Conservation (phyloP, 495 filamentous ascomycete species). For the Copromyces sp. region DNA sequence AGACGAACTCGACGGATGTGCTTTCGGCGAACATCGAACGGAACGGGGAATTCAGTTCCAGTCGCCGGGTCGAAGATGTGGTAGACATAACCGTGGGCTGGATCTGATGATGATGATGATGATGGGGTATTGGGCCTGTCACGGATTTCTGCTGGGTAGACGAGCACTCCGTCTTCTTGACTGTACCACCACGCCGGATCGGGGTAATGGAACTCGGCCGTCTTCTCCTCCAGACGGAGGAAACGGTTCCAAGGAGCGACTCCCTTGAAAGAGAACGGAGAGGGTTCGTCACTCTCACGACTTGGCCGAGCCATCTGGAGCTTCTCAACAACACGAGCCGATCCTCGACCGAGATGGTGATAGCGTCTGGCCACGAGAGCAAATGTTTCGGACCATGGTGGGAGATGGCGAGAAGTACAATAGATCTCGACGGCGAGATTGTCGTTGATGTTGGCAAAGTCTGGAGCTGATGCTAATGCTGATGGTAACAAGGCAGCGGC, state of each 20-base stretch:
- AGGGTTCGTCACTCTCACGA: slow-evolving; percentile 4
- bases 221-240: slow-evolving; percentile 36
- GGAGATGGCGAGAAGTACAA: slow-evolving; percentile 1
- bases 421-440: slow-evolving; percentile 9
- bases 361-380: slow-evolving; percentile 48
- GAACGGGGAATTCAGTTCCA: slow-evolving; percentile 35
- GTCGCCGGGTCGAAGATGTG: slow-evolving; percentile 45
- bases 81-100: slow-evolving; percentile 28
- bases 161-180: slow-evolving; percentile 42
- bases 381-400: slow-evolving; percentile 37
- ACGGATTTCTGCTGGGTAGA: slow-evolving; percentile 34
- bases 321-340: slow-evolving; percentile 40
- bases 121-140: slow-evolving; percentile 16
- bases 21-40: slow-evolving; percentile 44
- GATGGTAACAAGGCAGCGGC: slow-evolving; percentile 3
- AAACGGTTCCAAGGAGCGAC: slow-evolving; percentile 49
- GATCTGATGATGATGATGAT: neutral
- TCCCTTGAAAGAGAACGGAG: slow-evolving; percentile 32
- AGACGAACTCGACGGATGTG: slow-evolving; percentile 50
- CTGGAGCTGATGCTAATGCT: neutral
- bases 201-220: slow-evolving; percentile 35
- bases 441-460: neutral
- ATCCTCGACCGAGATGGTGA: slow-evolving; percentile 40
- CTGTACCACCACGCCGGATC: slow-evolving; percentile 54
- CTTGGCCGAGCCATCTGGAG: slow-evolving; percentile 20